phyloP scores from a whole-genome alignment of 306 rosid genomes.

The Quercus agrifolia region DNA sequence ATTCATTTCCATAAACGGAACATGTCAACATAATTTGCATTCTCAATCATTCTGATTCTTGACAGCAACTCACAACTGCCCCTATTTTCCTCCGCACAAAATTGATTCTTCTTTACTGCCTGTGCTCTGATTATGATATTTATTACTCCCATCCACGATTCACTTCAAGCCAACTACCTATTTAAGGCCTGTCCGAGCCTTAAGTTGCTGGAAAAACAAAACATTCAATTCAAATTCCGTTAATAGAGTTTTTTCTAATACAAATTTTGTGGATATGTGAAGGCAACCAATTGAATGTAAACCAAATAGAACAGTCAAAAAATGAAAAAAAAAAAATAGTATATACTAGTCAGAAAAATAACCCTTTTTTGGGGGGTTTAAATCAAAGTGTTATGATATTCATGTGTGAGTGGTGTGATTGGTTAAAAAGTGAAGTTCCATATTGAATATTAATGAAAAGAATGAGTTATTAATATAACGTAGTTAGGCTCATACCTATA shows the following conservation, averaged over 20 bases:
- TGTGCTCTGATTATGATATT: background rate
- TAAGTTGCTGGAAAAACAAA: conserved; percentile 15
- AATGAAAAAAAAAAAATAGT: background rate
- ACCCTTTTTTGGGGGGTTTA: background rate
- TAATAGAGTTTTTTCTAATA: background rate
- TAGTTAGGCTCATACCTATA: rapidly evolving
- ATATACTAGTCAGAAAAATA: background rate
- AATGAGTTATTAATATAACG: too few relatives aligned
- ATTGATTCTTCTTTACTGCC: background rate
- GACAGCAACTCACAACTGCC: background rate
- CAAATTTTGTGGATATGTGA: too few relatives aligned
- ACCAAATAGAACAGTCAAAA: background rate
- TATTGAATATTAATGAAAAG: too few relatives aligned
- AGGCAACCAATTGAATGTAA: background rate
- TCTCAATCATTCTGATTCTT: background rate
- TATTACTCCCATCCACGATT: background rate
- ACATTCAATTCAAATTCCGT: background rate
- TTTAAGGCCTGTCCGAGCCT: background rate
- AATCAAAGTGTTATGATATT: background rate
- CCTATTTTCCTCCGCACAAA: conserved; percentile 2
- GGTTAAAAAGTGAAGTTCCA: too few relatives aligned
- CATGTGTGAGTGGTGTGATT: too few relatives aligned
- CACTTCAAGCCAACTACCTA: background rate
- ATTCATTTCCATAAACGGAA: background rate
- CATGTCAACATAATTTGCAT: conserved; percentile 5